A percentile compares a stretch with the other conserved stretches of the same genome.
Evolutionary conservation across 2,329 filamentous ascomycete genomes (phyloP).

Genomic region (Sclerotinia spermophila): DNA sequence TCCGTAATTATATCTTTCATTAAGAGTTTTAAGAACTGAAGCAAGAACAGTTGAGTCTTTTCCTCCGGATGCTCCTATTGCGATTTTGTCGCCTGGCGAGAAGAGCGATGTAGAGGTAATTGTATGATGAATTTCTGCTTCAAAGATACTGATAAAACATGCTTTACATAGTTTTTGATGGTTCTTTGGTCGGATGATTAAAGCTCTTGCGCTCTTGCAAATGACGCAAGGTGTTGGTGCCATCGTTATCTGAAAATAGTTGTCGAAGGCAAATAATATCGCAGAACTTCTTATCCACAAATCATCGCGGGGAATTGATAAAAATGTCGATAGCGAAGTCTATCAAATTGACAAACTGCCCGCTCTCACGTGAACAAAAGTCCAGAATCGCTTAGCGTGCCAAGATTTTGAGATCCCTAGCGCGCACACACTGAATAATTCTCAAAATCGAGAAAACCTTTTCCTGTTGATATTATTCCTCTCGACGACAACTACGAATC

Average conservation of each 20-base stretch:
- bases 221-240: constrained; percentile 70
- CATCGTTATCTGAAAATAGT: constrained; percentile 45
- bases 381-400: constrained; percentile 13
- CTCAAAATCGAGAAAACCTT: constrained; percentile 25
- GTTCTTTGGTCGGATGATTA: constrained; percentile 93
- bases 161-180: constrained; percentile 86
- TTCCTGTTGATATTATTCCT: constrained; percentile 28
- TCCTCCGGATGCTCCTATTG: constrained; percentile 92
- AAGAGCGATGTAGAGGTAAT: constrained; percentile 82
- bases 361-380: neutral
- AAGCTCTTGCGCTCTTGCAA: constrained; percentile 72
- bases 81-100: constrained; percentile 75
- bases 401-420: constrained; percentile 29
- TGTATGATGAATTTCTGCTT: constrained; percentile 90
- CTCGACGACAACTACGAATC: constrained; percentile 21
- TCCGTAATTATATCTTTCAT: constrained; percentile 83
- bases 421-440: constrained; percentile 24
- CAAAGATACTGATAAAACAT: constrained; percentile 86
- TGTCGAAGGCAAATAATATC: neutral
- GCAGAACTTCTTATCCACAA: neutral
- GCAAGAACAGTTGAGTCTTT: constrained; percentile 97
- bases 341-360: constrained; percentile 20
- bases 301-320: constrained; percentile 12
- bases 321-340: constrained; percentile 19
- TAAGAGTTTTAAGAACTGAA: constrained; percentile 89